Percentiles rank a stretch among this genome's conserved stretches.
Conservation (phyloP, 2,329 filamentous ascomycete genomes). For the Venturia asperata region DNA sequence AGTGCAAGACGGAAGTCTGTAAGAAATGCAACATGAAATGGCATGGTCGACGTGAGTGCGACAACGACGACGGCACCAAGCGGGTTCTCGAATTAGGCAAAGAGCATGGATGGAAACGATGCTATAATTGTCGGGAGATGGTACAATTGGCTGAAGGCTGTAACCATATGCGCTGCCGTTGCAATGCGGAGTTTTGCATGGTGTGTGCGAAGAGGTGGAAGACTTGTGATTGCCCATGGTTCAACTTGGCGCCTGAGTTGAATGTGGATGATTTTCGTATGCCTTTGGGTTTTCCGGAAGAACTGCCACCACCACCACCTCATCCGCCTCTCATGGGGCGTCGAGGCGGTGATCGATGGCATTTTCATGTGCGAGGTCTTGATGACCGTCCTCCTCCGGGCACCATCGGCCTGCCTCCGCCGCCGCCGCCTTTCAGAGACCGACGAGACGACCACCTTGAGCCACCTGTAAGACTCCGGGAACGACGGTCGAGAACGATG, state of each 20-base stretch:
- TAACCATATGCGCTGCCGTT: conserved; percentile 80
- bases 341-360: not conserved
- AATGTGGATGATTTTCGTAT: conserved; percentile 49
- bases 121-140: conserved; percentile 64
- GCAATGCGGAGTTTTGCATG: conserved; percentile 81
- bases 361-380: not conserved
- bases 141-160: conserved; percentile 77
- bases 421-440: not conserved
- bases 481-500: not conserved
- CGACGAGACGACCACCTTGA: conserved; percentile 7
- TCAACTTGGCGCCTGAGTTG: conserved; percentile 54
- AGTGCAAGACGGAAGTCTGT: conserved; percentile 70
- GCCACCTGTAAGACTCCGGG: not conserved
- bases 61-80: conserved; percentile 60
- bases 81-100: conserved; percentile 58
- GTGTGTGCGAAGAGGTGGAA: conserved; percentile 78
- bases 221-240: conserved; percentile 74
- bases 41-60: conserved; percentile 64
- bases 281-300: conserved; percentile 32
- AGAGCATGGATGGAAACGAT: conserved; percentile 66
- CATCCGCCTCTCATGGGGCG: not conserved
- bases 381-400: conserved; percentile 21
- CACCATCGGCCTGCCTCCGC: not conserved
- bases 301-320: conserved; percentile 21
- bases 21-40: conserved; percentile 64